Evolutionary conservation across 2,329 filamentous ascomycete species (phyloP).

Genomic region (Ceratocystis variospora): DNA sequence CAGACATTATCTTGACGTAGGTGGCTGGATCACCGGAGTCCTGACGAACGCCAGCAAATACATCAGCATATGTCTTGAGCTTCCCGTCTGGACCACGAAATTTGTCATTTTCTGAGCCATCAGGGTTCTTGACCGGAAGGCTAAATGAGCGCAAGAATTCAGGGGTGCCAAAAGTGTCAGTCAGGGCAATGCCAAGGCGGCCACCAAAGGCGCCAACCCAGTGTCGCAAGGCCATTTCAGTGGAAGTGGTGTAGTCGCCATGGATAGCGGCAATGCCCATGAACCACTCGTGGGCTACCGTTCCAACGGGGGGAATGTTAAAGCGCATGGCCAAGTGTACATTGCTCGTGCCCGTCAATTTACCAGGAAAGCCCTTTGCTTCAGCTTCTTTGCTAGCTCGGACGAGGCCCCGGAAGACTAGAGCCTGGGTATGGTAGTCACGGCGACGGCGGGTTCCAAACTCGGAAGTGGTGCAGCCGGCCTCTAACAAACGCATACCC

Average conservation of each 20-base stretch:
- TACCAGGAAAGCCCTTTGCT: slow-evolving; percentile 52
- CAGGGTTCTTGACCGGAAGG: slow-evolving; percentile 41
- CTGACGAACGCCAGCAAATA: slow-evolving; percentile 74
- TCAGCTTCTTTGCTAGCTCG: slow-evolving; percentile 60
- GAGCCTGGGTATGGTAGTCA: slow-evolving; percentile 87
- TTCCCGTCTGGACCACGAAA: slow-evolving; percentile 30
- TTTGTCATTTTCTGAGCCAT: slow-evolving; percentile 31
- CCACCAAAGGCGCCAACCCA: slow-evolving; percentile 87
- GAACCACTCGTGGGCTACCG: slow-evolving; percentile 94
- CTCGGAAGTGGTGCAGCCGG: slow-evolving; percentile 81
- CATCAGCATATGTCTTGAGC: slow-evolving; percentile 57
- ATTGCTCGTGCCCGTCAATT: slow-evolving; percentile 81
- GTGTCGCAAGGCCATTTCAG: slow-evolving; percentile 68
- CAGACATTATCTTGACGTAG: slow-evolving; percentile 64
- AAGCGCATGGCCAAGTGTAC: slow-evolving; percentile 95
- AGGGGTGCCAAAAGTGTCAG: slow-evolving; percentile 89
- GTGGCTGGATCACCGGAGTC: slow-evolving; percentile 76
- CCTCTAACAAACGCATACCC: slow-evolving; percentile 60
- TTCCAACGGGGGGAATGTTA: slow-evolving; percentile 70
- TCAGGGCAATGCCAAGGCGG: slow-evolving; percentile 75
- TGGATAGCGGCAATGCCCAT: slow-evolving; percentile 94
- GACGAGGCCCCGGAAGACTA: slow-evolving; percentile 78
- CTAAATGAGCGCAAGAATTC: slow-evolving; percentile 78
- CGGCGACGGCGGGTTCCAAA: slow-evolving; percentile 81
- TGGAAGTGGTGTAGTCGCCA: slow-evolving; percentile 70